Evolutionary conservation across 2,329 filamentous ascomycete genomes (phyloP), one percentile per base, ranked within the genome.

Genomic region (Bipolaris gigantea): DNA sequence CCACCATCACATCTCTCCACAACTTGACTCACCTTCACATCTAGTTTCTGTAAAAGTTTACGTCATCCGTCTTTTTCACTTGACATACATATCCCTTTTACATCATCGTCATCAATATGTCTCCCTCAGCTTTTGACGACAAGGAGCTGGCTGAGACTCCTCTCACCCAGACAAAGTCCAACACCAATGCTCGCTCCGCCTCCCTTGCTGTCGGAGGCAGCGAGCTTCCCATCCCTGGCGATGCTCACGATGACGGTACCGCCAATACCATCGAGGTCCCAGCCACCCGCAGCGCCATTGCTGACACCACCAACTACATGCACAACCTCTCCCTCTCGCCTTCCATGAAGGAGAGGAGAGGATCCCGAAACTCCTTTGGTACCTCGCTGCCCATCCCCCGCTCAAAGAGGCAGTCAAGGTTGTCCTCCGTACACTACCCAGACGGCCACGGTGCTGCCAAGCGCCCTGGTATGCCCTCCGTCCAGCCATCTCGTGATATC

Each of bases 301-400:
- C 87, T 30, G 86, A 91, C 75, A 84, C 84, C 23, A 76, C 82
- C 40, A 80, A 82, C 62, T 87, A 86, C 75, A 90, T 90, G 87
- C 88, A 90, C 80, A 85, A 83, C 66, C 79, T 91, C 66, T 89
- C 85, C 66, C 76, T 86, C 41, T 79, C 82, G 13, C 87, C 87
- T 15, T 90, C 87, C 7, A 84, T 84, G 79, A 85, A 80, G 73
- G 85, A 88, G 61, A 80, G 88, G 57, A 78, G 88, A 61, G 81
- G 83, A 42, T 90, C 88, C 18, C 84, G 88, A 59, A 91, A 90
- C 82, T 90, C 87, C 16, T 90, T 90, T 69, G 88, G 88, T 58
- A 81, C 86, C 44, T 83, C 87, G 18, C 82, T 91, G 15, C 88
- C 88, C 48, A 91, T 91, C 63, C 88, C 88, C 44, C 80, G 85